These are phyloP conservation scores for Nakaseomyces glabratus DNA, from an alignment of 1,139 yeast species.

Conservation along the genomic window DNA sequence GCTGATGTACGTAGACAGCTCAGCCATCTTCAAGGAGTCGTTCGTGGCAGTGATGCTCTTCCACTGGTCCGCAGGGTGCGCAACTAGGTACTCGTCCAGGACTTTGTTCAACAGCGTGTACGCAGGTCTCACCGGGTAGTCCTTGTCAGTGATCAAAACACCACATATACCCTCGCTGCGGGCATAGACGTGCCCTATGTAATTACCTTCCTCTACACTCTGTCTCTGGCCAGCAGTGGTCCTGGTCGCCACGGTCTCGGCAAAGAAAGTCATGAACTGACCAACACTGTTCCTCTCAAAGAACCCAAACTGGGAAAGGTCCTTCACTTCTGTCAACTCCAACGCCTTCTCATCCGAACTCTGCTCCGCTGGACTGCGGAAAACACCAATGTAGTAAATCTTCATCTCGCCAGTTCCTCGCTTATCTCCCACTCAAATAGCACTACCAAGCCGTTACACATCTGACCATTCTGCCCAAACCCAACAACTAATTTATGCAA, in stretches of 20 bases:
- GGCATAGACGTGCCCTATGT: slow-evolving; percentile 86
- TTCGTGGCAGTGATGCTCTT: slow-evolving; percentile 42
- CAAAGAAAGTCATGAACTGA: slow-evolving; percentile 91
- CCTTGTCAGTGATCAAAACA: slow-evolving; percentile 85
- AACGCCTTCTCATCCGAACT: slow-evolving; percentile 47
- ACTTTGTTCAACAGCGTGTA: slow-evolving; percentile 85
- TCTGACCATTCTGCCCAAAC: too few species aligned
- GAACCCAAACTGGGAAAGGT: slow-evolving; percentile 76
- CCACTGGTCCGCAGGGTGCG: slow-evolving; percentile 76
- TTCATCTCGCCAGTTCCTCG: slow-evolving; percentile 55
- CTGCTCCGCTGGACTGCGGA: slow-evolving; percentile 41
- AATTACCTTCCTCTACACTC: slow-evolving; percentile 82
- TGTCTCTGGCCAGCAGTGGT: slow-evolving; percentile 88
- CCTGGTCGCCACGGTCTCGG: slow-evolving; percentile 83
- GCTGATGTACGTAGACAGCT: slow-evolving; percentile 58
- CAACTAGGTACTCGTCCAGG: slow-evolving; percentile 79
- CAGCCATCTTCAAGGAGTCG: slow-evolving; percentile 46
- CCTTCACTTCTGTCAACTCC: slow-evolving; percentile 74
- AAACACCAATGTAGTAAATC: slow-evolving; percentile 79
- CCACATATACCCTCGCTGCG: slow-evolving; percentile 91
- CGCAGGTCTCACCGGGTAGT: slow-evolving; percentile 97
- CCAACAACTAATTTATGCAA: too few species aligned
- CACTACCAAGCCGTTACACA: too few species aligned
- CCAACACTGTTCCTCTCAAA: slow-evolving; percentile 70
- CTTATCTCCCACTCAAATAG: too few species aligned